Base-by-base conservation (phyloP, 306 rosid genomes). In the Rosa chinensis region DNA sequence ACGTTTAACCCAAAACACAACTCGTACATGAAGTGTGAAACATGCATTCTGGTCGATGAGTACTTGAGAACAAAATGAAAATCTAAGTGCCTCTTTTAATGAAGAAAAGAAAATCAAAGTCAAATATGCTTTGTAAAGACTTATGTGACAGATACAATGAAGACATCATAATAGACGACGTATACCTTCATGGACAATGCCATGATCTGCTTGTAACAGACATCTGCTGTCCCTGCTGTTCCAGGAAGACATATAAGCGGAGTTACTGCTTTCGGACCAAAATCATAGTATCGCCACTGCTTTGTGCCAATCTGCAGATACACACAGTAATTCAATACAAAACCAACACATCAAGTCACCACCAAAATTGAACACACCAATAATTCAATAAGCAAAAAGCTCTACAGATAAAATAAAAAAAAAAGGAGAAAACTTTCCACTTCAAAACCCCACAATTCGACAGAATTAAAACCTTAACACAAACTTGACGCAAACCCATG, bases 211-310 rank as follows among this genome's bases (percentile, higher is more conserved):
- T 96, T 96, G 84, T 96, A 96, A 83, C 93, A 91, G 43, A 96
- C 98, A 90, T 96, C 99, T 0, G 98, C 97, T 20, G 98, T 96
- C 79, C 99, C 98, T 6, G 94, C 98, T 37, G 93, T 96, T 81
- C 98, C 99, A 66, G 99, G 98, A 85, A 96, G 96, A 85, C 99
- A 96, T 18, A 96, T 90, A 56, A 96, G 98, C 21, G 99, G 99
- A 86, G 97, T 94, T 4, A 96, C 99, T 28, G 72, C 89, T 87
- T 96, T 96, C 0, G 99, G 99, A 79, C 99, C 99, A 56, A 93
- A 96, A 84, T 96, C 99, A 82, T 96, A 96, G 87, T 93, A 96
- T 21, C 96, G 90, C 99, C 99, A 91, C 81, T 93, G 96, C 80
- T 91, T 96, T 12, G 93, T 91, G 78, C 99, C 99, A 89, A 93